Percentiles rank a stretch among this genome's conserved stretches.
Evolutionary conservation across 805 yeast species (phyloP).

Genomic region (Spathaspora boniae): DNA sequence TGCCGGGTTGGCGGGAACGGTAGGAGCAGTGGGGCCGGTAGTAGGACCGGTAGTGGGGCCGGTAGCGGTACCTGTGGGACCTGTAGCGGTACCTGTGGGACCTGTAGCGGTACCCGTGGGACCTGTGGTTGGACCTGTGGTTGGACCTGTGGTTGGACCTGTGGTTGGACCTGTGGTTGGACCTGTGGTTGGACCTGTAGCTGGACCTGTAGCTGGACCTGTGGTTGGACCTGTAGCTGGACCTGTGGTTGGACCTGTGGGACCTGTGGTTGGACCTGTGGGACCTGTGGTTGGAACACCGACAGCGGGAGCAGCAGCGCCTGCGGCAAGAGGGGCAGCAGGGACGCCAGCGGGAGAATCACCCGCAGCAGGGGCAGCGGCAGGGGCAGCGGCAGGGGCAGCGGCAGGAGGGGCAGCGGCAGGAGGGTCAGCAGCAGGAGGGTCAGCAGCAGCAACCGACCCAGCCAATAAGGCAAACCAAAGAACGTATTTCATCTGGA

Average conservation of each 20-base stretch:
- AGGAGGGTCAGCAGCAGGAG: constrained; percentile 15
- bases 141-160: constrained; percentile 9
- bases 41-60: constrained; percentile 8
- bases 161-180: constrained; percentile 11
- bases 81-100: constrained; percentile 9
- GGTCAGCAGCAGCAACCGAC: constrained; percentile 9
- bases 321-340: constrained; percentile 11
- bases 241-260: constrained; percentile 13
- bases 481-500: constrained; percentile 1
- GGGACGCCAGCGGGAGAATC: constrained; percentile 12
- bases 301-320: constrained; percentile 13
- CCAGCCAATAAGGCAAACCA: constrained; percentile 2
- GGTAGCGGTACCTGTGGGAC: constrained; percentile 9
- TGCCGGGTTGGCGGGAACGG: constrained; percentile 10
- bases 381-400: constrained; percentile 14
- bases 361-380: constrained; percentile 14
- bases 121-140: constrained; percentile 8
- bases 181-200: constrained; percentile 8
- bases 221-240: constrained; percentile 8
- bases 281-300: constrained; percentile 14
- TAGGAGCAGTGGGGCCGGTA: constrained; percentile 8
- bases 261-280: constrained; percentile 9
- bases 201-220: constrained; percentile 13
- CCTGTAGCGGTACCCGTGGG: constrained; percentile 13
- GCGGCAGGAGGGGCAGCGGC: constrained; percentile 17